Conservation (phyloP, 2,329 filamentous ascomycete species). For the Hirsutella thompsonii region DNA sequence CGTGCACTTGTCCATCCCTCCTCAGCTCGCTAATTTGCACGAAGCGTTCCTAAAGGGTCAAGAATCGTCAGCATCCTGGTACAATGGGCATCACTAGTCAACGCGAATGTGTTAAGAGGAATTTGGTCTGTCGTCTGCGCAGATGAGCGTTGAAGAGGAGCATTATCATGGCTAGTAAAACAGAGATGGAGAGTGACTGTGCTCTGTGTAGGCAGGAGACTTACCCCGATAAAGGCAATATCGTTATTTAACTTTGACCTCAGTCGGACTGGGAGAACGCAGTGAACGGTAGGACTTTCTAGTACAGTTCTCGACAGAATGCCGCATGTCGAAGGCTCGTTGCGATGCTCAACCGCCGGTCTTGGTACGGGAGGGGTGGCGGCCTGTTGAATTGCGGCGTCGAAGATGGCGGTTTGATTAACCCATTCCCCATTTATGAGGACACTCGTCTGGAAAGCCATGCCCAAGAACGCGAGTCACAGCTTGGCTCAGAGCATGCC, state of each 20-base stretch:
- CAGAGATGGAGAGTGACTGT: too few species aligned
- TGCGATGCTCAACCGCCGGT: slow-evolving; percentile 14
- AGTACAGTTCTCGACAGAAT: slow-evolving; percentile 69
- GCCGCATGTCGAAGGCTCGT: slow-evolving; percentile 45
- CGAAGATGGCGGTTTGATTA: slow-evolving; percentile 34
- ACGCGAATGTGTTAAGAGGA: too few species aligned
- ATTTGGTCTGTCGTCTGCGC: too few species aligned
- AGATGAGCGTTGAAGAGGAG: background rate
- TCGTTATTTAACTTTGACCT: slow-evolving; percentile 61
- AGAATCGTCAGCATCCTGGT: background rate
- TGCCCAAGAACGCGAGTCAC: slow-evolving; percentile 3
- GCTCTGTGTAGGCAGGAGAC: too few species aligned
- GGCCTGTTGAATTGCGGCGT: slow-evolving; percentile 23
- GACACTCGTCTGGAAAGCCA: slow-evolving; percentile 41
- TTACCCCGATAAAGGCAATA: slow-evolving; percentile 71
- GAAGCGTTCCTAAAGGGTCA: slow-evolving; percentile 48
- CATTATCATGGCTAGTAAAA: background rate
- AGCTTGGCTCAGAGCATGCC: background rate
- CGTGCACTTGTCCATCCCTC: slow-evolving; percentile 55
- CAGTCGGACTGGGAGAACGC: slow-evolving; percentile 69
- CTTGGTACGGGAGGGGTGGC: slow-evolving; percentile 19
- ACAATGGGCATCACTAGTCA: background rate
- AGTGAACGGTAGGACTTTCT: slow-evolving; percentile 61
- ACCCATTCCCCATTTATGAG: slow-evolving; percentile 44
- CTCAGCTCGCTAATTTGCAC: slow-evolving; percentile 70